Conservation (phyloP, 371 early-diverging fungal species). For the Mortierella sp. region DNA sequence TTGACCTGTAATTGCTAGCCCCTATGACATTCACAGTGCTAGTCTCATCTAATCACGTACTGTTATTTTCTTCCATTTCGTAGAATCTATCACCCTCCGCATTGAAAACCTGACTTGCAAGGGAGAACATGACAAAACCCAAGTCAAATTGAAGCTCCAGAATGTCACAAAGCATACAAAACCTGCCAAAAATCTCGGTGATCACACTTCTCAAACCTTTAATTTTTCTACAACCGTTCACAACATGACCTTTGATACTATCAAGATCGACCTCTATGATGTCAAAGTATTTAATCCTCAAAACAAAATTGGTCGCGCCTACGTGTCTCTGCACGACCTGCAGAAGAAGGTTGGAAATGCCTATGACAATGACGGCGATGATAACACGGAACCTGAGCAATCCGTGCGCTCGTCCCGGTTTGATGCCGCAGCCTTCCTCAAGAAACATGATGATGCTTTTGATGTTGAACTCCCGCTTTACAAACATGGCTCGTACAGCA, state of each 20-base stretch:
- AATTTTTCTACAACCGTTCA: conserved; percentile 47
- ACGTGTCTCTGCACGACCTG: conserved; percentile 44
- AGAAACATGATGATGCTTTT: conserved; percentile 45
- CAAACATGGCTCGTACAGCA: conserved; percentile 54
- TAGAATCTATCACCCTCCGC: conserved; percentile 42
- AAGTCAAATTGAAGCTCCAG: conserved; percentile 48
- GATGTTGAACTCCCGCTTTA: conserved; percentile 47
- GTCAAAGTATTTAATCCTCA: conserved; percentile 37
- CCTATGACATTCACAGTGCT: not conserved
- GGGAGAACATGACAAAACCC: conserved; percentile 52
- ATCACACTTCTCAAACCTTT: conserved; percentile 39
- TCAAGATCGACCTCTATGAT: conserved; percentile 53
- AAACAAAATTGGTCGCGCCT: conserved; percentile 48
- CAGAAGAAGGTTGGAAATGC: conserved; percentile 46
- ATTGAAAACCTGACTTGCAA: conserved; percentile 38
- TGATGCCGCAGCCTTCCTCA: conserved; percentile 39
- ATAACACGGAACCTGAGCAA: conserved; percentile 46
- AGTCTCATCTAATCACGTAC: not conserved
- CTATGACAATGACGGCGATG: conserved; percentile 50
- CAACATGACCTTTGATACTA: conserved; percentile 54
- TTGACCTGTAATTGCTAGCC: not conserved
- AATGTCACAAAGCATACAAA: conserved; percentile 34
- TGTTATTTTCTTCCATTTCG: not conserved
- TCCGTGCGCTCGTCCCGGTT: conserved; percentile 36
- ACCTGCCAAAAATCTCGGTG: conserved; percentile 42